A percentile compares a stretch with the other conserved stretches of the same genome.
phyloP scores from a whole-genome alignment of 768 basidiomycete genomes.

The Chalciporus pseudorubinellus region DNA sequence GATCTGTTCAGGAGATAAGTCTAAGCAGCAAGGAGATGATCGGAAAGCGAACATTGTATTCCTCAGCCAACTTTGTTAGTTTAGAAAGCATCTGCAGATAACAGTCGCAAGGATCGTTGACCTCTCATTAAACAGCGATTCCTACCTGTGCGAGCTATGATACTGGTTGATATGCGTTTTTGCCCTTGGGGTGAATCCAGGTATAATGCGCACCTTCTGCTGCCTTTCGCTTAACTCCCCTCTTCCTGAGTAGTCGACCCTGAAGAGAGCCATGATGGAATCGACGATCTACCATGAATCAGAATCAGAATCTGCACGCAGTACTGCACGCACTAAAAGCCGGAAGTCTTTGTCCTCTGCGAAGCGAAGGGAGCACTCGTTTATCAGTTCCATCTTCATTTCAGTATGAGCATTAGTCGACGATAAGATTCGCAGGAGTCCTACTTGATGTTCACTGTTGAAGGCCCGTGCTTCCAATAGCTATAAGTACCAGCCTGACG shows the following conservation, averaged over 20 bases:
- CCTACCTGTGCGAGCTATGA: slow-evolving; percentile 79
- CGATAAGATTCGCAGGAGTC: background rate
- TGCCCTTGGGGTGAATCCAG: background rate
- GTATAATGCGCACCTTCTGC: slow-evolving; percentile 61
- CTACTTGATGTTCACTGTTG: slow-evolving; percentile 89
- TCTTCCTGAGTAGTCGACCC: slow-evolving; percentile 89
- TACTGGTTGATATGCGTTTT: slow-evolving; percentile 10
- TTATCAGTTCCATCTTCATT: slow-evolving; percentile 83
- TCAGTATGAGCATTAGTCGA: slow-evolving; percentile 7
- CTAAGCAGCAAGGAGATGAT: slow-evolving; percentile 1
- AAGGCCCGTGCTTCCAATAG: slow-evolving; percentile 68
- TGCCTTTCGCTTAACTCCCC: slow-evolving; percentile 94
- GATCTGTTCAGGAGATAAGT: slow-evolving; percentile 45
- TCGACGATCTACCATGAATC: slow-evolving; percentile 71
- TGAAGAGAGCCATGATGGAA: slow-evolving; percentile 96
- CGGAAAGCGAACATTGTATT: slow-evolving; percentile 63
- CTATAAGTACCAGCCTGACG: slow-evolving; percentile 5
- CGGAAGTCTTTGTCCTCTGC: slow-evolving; percentile 87
- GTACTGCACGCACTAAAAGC: slow-evolving; percentile 49
- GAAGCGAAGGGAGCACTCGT: slow-evolving; percentile 83
- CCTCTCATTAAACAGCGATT: background rate
- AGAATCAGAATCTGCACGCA: background rate
- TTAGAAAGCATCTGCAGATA: slow-evolving; percentile 78
- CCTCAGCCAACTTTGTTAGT: slow-evolving; percentile 87
- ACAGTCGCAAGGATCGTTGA: background rate